Evolutionary conservation across 169 alveolate genomes (phyloP).

Genomic region (Plasmodium gonderi): DNA sequence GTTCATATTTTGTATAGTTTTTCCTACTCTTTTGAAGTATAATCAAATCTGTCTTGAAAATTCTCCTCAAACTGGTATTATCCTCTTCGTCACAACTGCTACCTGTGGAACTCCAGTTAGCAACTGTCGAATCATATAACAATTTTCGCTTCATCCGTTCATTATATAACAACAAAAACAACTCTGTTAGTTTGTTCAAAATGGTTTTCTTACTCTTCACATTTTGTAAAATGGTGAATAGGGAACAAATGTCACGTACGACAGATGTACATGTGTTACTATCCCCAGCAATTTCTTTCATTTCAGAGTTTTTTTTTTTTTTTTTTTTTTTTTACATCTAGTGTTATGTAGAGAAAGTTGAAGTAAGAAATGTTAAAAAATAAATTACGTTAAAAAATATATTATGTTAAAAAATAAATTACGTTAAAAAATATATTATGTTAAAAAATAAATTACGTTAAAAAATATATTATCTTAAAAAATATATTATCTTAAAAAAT

Average conservation of each 20-base stretch:
- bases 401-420: too few relatives aligned
- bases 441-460: too few relatives aligned
- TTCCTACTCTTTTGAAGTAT: slow-evolving; percentile 8
- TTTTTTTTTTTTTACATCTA: too few relatives aligned
- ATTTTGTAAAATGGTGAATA: slow-evolving; percentile 23
- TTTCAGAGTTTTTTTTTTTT: background rate
- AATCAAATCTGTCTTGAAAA: slow-evolving; percentile 29
- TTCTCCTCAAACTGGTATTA: slow-evolving; percentile 1
- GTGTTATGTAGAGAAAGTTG: too few relatives aligned
- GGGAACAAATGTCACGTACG: slow-evolving; percentile 21
- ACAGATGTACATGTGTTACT: background rate
- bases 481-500: too few relatives aligned
- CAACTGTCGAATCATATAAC: slow-evolving; percentile 14
- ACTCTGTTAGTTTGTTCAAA: slow-evolving; percentile 19
- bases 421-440: too few relatives aligned
- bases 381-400: too few relatives aligned
- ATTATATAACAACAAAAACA: slow-evolving; percentile 44
- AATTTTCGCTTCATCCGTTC: slow-evolving; percentile 54
- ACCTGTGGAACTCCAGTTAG: background rate
- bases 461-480: too few relatives aligned
- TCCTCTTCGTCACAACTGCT: slow-evolving; percentile 9
- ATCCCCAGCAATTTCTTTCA: background rate
- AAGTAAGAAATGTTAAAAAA: too few relatives aligned
- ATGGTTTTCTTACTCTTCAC: slow-evolving; percentile 27
- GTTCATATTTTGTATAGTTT: slow-evolving; percentile 38